Percentiles rank a stretch among this genome's conserved stretches.
Evolutionary conservation across 148 eudicot genomes (phyloP).

Genomic region (Vaccinium corymbosum): DNA sequence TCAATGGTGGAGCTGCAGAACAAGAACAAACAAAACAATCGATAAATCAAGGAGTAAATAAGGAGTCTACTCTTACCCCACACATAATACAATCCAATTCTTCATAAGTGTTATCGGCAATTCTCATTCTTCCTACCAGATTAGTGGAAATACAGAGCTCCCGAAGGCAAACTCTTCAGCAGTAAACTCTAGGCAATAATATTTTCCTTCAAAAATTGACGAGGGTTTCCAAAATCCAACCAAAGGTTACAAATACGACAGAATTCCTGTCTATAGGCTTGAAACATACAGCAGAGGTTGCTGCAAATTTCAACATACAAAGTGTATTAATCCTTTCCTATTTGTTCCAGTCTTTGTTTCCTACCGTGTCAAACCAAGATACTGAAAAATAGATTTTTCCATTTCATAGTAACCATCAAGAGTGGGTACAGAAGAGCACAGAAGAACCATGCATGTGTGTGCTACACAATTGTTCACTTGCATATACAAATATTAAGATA

Average conservation of each 20-base stretch:
- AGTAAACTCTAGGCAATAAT: neutral
- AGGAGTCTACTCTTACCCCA: neutral
- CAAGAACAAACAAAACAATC: conserved; percentile 8
- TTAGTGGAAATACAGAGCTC: neutral
- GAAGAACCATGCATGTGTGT: neutral
- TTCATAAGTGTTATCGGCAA: neutral
- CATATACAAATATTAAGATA: neutral
- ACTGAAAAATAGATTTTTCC: neutral
- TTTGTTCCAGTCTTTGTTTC: neutral
- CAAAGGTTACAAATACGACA: neutral
- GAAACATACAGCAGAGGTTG: conserved; percentile 1
- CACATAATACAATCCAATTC: neutral
- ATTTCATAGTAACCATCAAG: neutral
- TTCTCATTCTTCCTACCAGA: neutral
- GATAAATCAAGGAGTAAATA: neutral
- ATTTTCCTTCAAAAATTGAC: neutral
- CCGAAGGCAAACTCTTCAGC: neutral
- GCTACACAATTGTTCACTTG: neutral
- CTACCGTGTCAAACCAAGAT: neutral
- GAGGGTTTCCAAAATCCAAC: neutral
- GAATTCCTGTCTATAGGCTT: conserved; percentile 3
- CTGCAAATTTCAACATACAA: neutral
- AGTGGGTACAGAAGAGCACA: neutral
- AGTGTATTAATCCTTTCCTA: neutral
- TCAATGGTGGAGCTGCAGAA: conserved; percentile 79